These are phyloP conservation scores for Zygoascus sp. DNA, from an alignment of 1,139 yeast species.

Conservation along the genomic window DNA sequence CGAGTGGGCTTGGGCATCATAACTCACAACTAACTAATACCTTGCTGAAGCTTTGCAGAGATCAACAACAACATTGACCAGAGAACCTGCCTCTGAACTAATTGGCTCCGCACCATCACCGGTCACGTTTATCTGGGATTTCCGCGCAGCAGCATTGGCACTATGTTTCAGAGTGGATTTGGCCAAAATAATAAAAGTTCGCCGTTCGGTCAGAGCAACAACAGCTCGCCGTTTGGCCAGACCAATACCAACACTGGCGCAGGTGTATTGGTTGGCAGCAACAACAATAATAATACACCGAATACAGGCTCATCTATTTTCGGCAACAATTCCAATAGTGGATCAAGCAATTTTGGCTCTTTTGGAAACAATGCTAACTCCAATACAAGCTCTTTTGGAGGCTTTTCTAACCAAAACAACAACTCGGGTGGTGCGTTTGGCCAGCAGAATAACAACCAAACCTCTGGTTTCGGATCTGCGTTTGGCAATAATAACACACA, in stretches of 20 bases:
- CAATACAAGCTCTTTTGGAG: constrained; percentile 1
- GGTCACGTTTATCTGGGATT: not conserved
- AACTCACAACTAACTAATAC: too few species aligned
- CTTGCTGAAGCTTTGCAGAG: not conserved
- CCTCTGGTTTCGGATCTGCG: constrained; percentile 15
- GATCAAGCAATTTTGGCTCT: not conserved
- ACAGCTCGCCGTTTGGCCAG: constrained; percentile 4
- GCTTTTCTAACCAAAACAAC: constrained; percentile 5
- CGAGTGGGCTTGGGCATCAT: too few species aligned
- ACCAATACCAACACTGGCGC: not conserved
- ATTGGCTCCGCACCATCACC: too few species aligned
- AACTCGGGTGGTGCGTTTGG: constrained; percentile 16
- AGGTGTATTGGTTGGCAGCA: constrained; percentile 1
- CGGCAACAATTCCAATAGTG: constrained; percentile 2
- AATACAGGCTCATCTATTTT: not conserved
- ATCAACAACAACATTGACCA: not conserved
- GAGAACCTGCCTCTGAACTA: not conserved
- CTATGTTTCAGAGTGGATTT: not conserved
- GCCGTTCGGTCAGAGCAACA: not conserved
- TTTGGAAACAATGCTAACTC: constrained; percentile 3
- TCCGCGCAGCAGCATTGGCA: not conserved
- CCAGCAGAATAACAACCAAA: constrained; percentile 12
- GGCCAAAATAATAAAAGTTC: not conserved
- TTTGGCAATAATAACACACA: not conserved
- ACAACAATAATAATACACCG: not conserved